These are phyloP conservation scores for Hyaloscypha bicolor DNA, from an alignment of 495 filamentous ascomycete species.

Conservation along the genomic window DNA sequence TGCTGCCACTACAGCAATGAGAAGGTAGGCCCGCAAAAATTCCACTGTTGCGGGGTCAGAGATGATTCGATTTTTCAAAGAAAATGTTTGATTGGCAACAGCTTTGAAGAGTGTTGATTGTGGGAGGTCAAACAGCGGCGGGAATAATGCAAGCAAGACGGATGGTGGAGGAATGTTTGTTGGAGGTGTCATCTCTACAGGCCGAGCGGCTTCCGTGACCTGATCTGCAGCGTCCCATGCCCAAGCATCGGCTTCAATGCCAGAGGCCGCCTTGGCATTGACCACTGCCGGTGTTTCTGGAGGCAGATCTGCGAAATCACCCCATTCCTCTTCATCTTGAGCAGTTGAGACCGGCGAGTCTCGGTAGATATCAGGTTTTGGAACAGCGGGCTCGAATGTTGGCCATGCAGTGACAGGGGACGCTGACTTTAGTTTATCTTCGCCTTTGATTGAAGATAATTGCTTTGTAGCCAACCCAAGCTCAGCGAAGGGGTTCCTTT, in stretches of 20 bases:
- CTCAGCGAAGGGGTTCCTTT: conserved; percentile 48
- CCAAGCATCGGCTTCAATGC: conserved; percentile 33
- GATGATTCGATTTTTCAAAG: conserved; percentile 58
- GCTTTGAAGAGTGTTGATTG: conserved; percentile 55
- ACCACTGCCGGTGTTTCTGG: conserved; percentile 24
- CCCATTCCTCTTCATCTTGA: conserved; percentile 57
- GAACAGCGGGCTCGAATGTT: conserved; percentile 28
- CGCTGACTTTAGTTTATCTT: conserved; percentile 35
- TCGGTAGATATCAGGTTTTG: conserved; percentile 29
- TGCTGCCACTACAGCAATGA: conserved; percentile 66
- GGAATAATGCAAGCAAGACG: conserved; percentile 75
- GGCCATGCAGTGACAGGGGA: conserved; percentile 53
- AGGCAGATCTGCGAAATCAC: conserved; percentile 55
- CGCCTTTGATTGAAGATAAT: conserved; percentile 33
- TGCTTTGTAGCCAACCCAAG: conserved; percentile 44
- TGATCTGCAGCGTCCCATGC: conserved; percentile 33
- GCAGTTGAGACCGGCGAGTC: conserved; percentile 26
- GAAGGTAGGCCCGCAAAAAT: conserved; percentile 57
- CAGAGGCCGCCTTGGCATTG: conserved; percentile 17
- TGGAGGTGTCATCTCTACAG: conserved; percentile 61
- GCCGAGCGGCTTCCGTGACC: conserved; percentile 16
- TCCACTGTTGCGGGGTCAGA: conserved; percentile 53
- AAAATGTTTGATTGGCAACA: conserved; percentile 50
- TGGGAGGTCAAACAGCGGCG: conserved; percentile 61
- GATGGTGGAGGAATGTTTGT: conserved; percentile 90